phyloP scores from a whole-genome alignment of 257 asterid genomes.

The Salvia rosmarinus region DNA sequence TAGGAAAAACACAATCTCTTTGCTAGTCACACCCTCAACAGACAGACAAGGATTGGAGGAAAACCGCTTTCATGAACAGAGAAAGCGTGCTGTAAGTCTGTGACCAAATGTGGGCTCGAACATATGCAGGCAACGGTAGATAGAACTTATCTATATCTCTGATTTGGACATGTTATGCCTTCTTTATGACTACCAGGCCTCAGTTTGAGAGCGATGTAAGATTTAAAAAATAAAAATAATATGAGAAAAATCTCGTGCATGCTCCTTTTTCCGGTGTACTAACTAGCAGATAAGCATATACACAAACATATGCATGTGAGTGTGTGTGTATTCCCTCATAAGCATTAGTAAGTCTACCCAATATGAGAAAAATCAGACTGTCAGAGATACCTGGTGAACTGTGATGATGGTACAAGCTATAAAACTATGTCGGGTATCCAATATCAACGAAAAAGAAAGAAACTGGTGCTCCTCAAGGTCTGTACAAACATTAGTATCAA shows the following conservation, averaged over 20 bases:
- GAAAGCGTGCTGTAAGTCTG: background rate
- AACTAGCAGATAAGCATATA: background rate
- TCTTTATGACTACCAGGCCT: background rate
- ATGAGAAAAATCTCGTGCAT: too few species aligned
- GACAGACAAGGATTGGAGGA: background rate
- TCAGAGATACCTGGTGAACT: background rate
- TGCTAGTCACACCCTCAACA: constrained; percentile 17
- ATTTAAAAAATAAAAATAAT: too few species aligned
- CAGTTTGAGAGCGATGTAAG: background rate
- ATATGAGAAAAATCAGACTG: background rate
- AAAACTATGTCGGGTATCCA: background rate
- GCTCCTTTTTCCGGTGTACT: background rate
- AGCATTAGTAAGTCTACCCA: constrained; percentile 10
- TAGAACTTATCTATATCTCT: background rate
- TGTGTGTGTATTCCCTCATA: background rate
- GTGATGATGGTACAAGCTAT: background rate
- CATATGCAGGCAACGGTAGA: background rate
- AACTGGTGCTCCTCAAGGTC: background rate
- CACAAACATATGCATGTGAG: too few species aligned
- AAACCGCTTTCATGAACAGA: background rate
- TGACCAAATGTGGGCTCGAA: background rate
- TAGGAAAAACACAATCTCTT: background rate
- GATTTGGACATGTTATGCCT: background rate
- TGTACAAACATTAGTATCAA: background rate
- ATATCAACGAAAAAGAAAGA: background rate